Percentiles rank a stretch among this genome's conserved stretches.
These are phyloP conservation scores for Austroboletus sp. DNA, from an alignment of 1,284 basidiomycete genomes.

Conservation along the genomic window DNA sequence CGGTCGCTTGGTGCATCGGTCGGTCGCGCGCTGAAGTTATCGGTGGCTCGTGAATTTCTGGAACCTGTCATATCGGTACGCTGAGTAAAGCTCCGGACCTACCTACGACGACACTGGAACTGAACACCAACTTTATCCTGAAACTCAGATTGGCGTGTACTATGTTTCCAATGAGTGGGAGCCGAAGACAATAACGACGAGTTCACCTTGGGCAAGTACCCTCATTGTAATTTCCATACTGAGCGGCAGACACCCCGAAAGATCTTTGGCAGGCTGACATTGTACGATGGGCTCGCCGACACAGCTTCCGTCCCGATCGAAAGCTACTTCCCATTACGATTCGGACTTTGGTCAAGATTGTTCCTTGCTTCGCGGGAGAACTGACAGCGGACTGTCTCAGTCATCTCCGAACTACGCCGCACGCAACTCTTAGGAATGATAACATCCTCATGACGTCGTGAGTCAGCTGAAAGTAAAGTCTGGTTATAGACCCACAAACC, in stretches of 20 bases:
- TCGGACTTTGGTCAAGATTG: background rate
- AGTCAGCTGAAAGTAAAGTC: background rate
- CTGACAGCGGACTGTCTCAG: slow-evolving; percentile 1
- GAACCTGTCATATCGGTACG: slow-evolving; percentile 6
- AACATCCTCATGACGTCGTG: background rate
- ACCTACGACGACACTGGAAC: background rate
- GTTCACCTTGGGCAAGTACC: slow-evolving; percentile 18
- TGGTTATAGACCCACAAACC: slow-evolving; percentile 1
- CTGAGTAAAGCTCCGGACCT: slow-evolving; percentile 5
- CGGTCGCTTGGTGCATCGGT: background rate
- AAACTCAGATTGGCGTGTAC: background rate
- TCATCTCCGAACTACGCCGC: background rate
- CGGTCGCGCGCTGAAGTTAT: background rate
- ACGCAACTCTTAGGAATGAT: background rate
- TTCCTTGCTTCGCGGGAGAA: background rate
- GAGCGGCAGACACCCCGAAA: slow-evolving; percentile 4
- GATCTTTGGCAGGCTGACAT: slow-evolving; percentile 7
- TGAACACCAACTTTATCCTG: slow-evolving; percentile 6
- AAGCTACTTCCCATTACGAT: slow-evolving; percentile 8
- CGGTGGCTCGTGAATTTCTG: background rate
- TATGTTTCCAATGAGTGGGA: slow-evolving; percentile 13
- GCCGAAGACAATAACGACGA: slow-evolving; percentile 14
- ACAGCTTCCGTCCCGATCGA: slow-evolving; percentile 2
- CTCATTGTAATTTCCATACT: slow-evolving; percentile 12
- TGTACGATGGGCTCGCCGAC: background rate